Evolutionary conservation across 805 yeast species (phyloP).

Genomic region (Debaryomyces castellii): DNA sequence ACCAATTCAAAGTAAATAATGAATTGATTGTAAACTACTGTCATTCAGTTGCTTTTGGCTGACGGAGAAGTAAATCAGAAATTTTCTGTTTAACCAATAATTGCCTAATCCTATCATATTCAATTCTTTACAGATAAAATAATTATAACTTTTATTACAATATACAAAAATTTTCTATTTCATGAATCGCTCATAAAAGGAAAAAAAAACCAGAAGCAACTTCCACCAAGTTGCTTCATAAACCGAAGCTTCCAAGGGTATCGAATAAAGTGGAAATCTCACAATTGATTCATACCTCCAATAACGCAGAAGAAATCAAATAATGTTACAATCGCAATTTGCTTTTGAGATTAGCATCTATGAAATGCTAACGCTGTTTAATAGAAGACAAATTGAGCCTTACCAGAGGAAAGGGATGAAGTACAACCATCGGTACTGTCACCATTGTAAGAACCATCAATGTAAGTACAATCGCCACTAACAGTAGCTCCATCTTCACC

Average conservation of each 20-base stretch:
- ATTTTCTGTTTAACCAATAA: not conserved
- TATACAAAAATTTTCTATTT: not conserved
- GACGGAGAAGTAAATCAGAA: not conserved
- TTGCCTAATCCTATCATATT: not conserved
- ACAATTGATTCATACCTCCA: not conserved
- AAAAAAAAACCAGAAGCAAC: not conserved
- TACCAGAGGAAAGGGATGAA: constrained; percentile 81
- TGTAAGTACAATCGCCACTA: constrained; percentile 74
- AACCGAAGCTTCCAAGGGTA: not conserved
- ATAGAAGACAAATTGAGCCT: constrained; percentile 68
- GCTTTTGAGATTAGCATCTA: not conserved
- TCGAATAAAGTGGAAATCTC: not conserved
- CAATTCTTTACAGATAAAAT: not conserved
- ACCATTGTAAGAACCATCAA: constrained; percentile 71
- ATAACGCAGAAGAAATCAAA: not conserved
- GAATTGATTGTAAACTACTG: constrained; percentile 42
- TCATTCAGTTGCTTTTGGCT: constrained; percentile 41
- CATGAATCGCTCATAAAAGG: not conserved
- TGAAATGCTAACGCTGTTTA: constrained; percentile 5
- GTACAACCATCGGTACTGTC: constrained; percentile 87
- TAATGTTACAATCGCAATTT: not conserved
- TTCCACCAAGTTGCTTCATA: not conserved
- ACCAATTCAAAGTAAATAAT: constrained; percentile 27
- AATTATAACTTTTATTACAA: not conserved
- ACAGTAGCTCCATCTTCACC: constrained; percentile 52